phyloP scores from a whole-genome alignment of 106 monocot species.

The Dendrobium huoshanense region DNA sequence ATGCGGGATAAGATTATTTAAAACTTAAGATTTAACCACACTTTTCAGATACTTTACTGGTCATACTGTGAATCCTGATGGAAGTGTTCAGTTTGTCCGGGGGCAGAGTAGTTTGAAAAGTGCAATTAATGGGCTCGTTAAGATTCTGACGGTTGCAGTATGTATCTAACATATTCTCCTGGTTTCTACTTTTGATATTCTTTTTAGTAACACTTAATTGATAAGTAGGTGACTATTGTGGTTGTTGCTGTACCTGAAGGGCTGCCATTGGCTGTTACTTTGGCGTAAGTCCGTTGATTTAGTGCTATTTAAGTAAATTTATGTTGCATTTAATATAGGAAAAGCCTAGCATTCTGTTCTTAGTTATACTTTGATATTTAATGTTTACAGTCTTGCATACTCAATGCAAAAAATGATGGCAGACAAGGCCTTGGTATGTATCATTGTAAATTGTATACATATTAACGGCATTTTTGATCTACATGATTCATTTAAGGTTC shows the following conservation, averaged over 20 bases:
- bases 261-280: conserved; percentile 78
- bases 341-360: background rate
- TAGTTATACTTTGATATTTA: background rate
- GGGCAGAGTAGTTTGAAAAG: conserved; percentile 38
- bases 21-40: background rate
- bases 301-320: background rate
- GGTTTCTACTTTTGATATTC: background rate
- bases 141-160: conserved; percentile 65
- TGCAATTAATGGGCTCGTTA: conserved; percentile 37
- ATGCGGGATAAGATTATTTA: no score
- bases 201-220: background rate
- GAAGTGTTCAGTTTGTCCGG: conserved; percentile 41
- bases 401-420: conserved; percentile 97
- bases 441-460: background rate
- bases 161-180: conserved; percentile 13
- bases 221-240: conserved; percentile 56
- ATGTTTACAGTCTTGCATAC: conserved; percentile 61
- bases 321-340: background rate
- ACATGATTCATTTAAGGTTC: background rate
- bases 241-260: conserved; percentile 81
- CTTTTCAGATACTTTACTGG: conserved; percentile 51
- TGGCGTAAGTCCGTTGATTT: conserved; percentile 42
- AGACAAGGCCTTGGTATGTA: conserved; percentile 75
- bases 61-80: conserved; percentile 56
- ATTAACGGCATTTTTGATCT: background rate